Conservation (phyloP, 129 eudicot species). For the Saussurea involucrata region DNA sequence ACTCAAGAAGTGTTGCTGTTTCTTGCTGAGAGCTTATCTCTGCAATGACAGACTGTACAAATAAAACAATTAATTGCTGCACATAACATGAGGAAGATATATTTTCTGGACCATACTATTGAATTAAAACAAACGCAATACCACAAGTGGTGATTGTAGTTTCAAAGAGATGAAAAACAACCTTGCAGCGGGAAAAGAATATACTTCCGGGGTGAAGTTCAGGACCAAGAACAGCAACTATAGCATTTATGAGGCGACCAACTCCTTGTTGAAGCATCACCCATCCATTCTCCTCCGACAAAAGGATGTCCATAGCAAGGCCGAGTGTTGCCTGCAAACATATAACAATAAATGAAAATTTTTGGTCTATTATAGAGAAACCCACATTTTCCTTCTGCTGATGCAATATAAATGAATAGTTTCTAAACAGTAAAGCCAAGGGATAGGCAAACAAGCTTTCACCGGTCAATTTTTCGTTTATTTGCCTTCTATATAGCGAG, state of each 20-base stretch:
- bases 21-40: constrained; percentile 93
- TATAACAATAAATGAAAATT: not conserved
- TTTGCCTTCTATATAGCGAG: not conserved
- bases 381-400: not conserved
- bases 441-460: not conserved
- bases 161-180: constrained; percentile 21
- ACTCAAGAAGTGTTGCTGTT: constrained; percentile 91
- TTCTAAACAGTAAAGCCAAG: not conserved
- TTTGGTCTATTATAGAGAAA: not conserved
- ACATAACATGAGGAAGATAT: constrained; percentile 8
- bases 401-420: not conserved
- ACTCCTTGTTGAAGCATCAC: constrained; percentile 94
- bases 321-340: constrained; percentile 78
- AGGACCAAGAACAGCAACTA: constrained; percentile 98
- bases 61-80: constrained; percentile 22
- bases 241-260: constrained; percentile 94
- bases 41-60: constrained; percentile 79
- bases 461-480: not conserved
- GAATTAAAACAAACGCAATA: not conserved
- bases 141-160: not conserved
- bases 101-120: not conserved
- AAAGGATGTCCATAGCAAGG: constrained; percentile 85
- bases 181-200: constrained; percentile 99
- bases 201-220: constrained; percentile 97
- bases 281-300: constrained; percentile 92